A percentile compares a stretch with the other conserved stretches of the same genome.
These are phyloP conservation scores for Populus nigra DNA, from an alignment of 345 rosid genomes.

Conservation along the genomic window DNA sequence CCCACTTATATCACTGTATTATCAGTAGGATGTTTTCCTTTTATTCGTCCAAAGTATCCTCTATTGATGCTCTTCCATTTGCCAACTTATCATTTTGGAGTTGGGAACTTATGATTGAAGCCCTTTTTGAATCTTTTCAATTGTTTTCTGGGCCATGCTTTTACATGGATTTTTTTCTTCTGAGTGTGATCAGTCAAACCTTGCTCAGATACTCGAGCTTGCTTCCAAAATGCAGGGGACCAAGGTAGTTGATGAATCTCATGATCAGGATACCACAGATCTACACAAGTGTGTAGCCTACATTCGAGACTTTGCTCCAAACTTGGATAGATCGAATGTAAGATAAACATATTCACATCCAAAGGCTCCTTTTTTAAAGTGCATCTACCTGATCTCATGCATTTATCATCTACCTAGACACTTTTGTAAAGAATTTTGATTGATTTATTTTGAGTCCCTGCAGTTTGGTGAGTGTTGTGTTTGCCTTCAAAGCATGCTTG, in stretches of 20 bases:
- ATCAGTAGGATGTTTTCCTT: neutral
- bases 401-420: neutral
- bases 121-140: neutral
- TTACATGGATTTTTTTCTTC: neutral
- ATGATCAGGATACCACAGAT: conserved; percentile 97
- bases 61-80: neutral
- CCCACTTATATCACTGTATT: neutral
- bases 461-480: neutral
- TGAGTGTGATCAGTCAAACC: neutral
- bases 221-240: conserved; percentile 62
- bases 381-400: neutral
- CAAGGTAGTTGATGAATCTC: conserved; percentile 63
- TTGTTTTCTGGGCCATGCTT: neutral
- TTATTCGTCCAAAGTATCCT: neutral
- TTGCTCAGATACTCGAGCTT: conserved; percentile 19
- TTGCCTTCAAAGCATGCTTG: neutral
- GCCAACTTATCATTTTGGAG: neutral
- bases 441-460: neutral
- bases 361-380: neutral
- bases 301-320: conserved; percentile 45
- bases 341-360: conserved; percentile 20
- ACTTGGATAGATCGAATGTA: conserved; percentile 53
- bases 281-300: conserved; percentile 73
- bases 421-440: neutral
- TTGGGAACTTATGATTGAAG: neutral